These are phyloP conservation scores for Coprinopsis cinerea DNA, from an alignment of 768 basidiomycete species.

Conservation along the genomic window DNA sequence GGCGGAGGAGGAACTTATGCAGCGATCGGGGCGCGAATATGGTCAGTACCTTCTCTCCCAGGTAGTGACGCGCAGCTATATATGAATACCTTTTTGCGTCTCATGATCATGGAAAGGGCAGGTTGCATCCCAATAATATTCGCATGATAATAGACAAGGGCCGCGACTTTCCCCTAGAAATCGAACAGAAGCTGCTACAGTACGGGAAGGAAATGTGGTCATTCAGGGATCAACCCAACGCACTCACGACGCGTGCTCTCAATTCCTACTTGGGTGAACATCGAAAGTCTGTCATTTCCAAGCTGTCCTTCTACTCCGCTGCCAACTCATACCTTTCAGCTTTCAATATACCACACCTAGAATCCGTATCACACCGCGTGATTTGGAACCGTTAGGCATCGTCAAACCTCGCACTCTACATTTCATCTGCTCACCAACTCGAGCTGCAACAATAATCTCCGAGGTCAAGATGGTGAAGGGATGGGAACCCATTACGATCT, in stretches of 20 bases:
- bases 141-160: constrained; percentile 88
- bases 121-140: constrained; percentile 58
- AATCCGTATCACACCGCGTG: constrained; percentile 63
- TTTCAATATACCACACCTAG: constrained; percentile 76
- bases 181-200: constrained; percentile 47
- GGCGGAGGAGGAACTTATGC: constrained; percentile 89
- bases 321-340: constrained; percentile 35
- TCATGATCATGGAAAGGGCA: constrained; percentile 21
- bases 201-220: constrained; percentile 78
- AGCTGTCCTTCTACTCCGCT: no score
- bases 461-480: constrained; percentile 47
- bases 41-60: constrained; percentile 32
- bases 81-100: no score
- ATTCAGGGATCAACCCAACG: constrained; percentile 53
- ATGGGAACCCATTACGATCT: constrained; percentile 69
- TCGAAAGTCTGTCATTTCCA: no score
- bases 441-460: constrained; percentile 60
- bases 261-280: constrained; percentile 72
- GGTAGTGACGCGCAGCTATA: background rate
- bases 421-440: constrained; percentile 78
- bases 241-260: constrained; percentile 63
- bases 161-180: constrained; percentile 58
- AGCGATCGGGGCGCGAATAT: constrained; percentile 74
- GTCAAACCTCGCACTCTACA: constrained; percentile 55
- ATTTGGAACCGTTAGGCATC: constrained; percentile 52